Base-by-base conservation (phyloP, 805 yeast genomes). In the Cyberlindnera lachancei region DNA sequence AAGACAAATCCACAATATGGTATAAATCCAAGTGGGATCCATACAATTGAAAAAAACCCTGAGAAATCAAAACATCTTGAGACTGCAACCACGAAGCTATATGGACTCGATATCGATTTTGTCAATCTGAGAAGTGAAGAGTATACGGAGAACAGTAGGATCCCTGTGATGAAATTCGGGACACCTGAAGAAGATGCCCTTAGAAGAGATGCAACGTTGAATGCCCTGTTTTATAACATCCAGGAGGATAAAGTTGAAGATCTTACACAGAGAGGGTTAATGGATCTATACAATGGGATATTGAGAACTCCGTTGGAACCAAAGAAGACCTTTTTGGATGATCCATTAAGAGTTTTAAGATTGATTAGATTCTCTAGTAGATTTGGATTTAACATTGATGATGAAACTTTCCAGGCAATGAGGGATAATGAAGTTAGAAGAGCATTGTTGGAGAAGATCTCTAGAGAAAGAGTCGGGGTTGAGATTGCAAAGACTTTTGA, bases 51-150 rank as follows among this genome's bases (percentile, higher is more conserved):
- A 39, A 78, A 79, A 53, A 92, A 94, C 56, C 98, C 98, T 1
- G 96, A 84, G 41, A 90, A 88, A 55, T 82, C 95, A 2, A 94
- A 92, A 59, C 99, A 92, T 61, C 62, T 92, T 45, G 99, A 92
- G 48, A 94, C 99, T 1, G 94, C 96, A 25, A 92, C 96, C 4
- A 87, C 96, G 1, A 82, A 77, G 48, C 57, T 92, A 9, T 84
- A 70, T 49, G 94, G 79, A 1, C 54, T 80, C n/a, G 95, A 86
- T 48, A 73, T 92, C 33, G 99, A 92, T 59, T 86, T 92, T 53
- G 98, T 94, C 31, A 90, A 90, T 55, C 64, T 92, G 42, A 64
- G 99, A 42, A 77, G 79, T 23, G 98, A 92, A 52, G 81, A 74
- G 47, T 92, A 92, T 51, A 75, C 94, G 0, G 74, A 70, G 15